Evolutionary conservation across 768 basidiomycete species (phyloP), one percentile per base, ranked within the genome.

Genomic region (Collybia sp.): DNA sequence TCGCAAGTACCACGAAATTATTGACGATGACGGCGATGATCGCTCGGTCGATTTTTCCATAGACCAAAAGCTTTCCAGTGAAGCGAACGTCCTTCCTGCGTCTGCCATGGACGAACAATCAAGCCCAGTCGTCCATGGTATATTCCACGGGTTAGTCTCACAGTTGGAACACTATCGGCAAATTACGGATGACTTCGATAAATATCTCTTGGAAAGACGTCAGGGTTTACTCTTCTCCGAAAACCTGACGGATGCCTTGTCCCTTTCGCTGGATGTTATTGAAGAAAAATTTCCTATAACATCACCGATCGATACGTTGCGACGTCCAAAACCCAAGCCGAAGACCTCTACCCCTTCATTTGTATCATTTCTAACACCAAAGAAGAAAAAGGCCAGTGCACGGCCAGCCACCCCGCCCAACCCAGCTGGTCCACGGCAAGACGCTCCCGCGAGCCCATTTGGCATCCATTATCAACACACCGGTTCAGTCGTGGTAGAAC

Each of bases 181-280:
- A 34, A 60, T 75, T 15, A 82, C 95, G 20, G 76, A 84, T 16
- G 69, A 84, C 39, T 96, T 97, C 58, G 93, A 97, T 68, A 78
- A 77, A 58, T 89, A 80, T 57, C 77, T 98, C 2, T 62, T 81
- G 1, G 91, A 98, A 64, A 79, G 95, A 31, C 78, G 95, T 13
- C 87, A 86, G 58, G 94, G 93, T 1, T 72, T 98, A 8, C 66
- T 95, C 13, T 96, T 95, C 63, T 86, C 87, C 3, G 93, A 96
- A 66, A 93, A 93, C 59, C 68, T 96, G 31, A 88, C 83, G 6
- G 95, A 97, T 56, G 94, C 94, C 3, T 70, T 97, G 47, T 85
- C 76, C 38, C 69, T 92, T 39, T 76, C 72, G 12, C 68, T 93
- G 45, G 85, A 93, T 47, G 63, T 87, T 17, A 68, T 73, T 2